Base-by-base conservation (phyloP, 2,329 filamentous ascomycete species). In the Apiospora marii region DNA sequence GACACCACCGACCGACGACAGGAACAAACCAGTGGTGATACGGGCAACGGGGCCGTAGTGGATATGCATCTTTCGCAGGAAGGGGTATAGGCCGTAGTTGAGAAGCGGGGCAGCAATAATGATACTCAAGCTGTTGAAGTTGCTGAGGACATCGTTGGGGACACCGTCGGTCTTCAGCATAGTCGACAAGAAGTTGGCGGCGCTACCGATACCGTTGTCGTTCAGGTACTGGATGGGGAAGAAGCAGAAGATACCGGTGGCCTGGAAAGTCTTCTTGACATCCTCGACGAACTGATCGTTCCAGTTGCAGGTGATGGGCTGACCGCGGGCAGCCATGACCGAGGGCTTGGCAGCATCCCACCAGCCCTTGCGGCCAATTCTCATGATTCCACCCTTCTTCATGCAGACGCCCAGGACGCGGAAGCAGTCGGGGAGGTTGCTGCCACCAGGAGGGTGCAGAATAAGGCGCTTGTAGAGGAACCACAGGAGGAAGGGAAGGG, bases 201-300 rank as follows among this genome's bases (percentile, higher is more conserved):
- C 82, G 5, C 82, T 82, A 22, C 88, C 88, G 41, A 90, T 84
- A 75, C 88, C 88, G 73, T 84, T 83, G 78, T 85, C 83, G 79
- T 85, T 85, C 69, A 84, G 76, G 76, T 81, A 83, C 76, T 86
- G 77, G 77, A 85, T 79, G 76, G 87, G 84, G 79, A 84, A 84
- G 79, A 85, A 89, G 81, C 86, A 88, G 74, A 88, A 83, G 78
- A 90, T 92, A n/a, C 91, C 89, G 72, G 87, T 89, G 14, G 88
- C 88, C 74, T 87, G 85, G 75, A 90, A 84, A 19, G 89, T 89
- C 78, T 90, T 89, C 70, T 85, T 84, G 48, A 92, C 88, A 75
- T 92, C 89, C 77, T 92, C 90, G 49, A 93, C 90, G 85, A 91
- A 93, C 34, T 87, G 86, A 76, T 93, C 91, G 74, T 92, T 92